Evolutionary conservation across 2,329 filamentous ascomycete genomes (phyloP).

Genomic region (Penicillium sclerotigenum): DNA sequence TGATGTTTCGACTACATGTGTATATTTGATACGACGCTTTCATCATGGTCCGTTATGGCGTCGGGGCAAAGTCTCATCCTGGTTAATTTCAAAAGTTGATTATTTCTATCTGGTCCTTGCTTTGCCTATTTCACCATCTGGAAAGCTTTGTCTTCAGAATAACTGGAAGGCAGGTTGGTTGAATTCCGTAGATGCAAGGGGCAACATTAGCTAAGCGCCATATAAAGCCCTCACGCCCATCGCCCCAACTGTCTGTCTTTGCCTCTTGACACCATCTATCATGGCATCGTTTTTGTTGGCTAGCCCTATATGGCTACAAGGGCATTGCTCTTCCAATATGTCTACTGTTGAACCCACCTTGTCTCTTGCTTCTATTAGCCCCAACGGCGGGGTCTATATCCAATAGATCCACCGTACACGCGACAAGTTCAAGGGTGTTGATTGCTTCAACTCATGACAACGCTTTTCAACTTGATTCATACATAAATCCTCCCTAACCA

Average conservation of each 20-base stretch:
- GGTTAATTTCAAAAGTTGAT: constrained; percentile 25
- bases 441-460: constrained; percentile 16
- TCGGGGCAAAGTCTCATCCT: constrained; percentile 29
- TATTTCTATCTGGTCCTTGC: neutral
- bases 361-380: constrained; percentile 20
- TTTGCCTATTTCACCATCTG: constrained; percentile 3
- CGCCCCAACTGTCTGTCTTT: neutral
- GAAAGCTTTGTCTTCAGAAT: neutral
- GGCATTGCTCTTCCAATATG: neutral
- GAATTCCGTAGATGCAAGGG: constrained; percentile 1
- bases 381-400: constrained; percentile 33
- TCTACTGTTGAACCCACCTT: neutral
- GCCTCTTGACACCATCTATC: constrained; percentile 13
- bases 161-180: neutral
- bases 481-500: neutral
- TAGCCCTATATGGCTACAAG: constrained; percentile 21
- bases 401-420: constrained; percentile 22
- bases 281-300: constrained; percentile 22
- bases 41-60: constrained; percentile 34
- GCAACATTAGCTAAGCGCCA: constrained; percentile 13
- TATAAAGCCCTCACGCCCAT: constrained; percentile 7
- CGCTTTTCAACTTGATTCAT: constrained; percentile 5
- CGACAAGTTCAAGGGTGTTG: constrained; percentile 13
- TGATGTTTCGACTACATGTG: constrained; percentile 29
- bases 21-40: constrained; percentile 36